Evolutionary conservation across 2,329 filamentous ascomycete species (phyloP), one percentile per base, ranked within the genome.

Genomic region (Sarocladiaceae sp.): DNA sequence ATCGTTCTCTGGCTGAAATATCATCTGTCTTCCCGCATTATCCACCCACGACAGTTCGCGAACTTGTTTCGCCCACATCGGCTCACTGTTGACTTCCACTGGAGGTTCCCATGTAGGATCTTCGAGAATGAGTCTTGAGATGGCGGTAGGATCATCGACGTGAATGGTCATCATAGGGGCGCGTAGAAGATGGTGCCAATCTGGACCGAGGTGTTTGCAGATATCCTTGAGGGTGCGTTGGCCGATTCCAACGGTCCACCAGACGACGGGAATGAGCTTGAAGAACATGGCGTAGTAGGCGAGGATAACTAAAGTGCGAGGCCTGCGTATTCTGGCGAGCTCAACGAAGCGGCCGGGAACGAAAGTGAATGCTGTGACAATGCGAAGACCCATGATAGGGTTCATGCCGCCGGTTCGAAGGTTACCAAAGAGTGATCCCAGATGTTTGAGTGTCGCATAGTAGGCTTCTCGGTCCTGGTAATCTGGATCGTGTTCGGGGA

Each of bases 331-430:
- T 13, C 70, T 67, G 1, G 71, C 70, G 6, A 79, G 63, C 2
- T 72, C 65, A 51, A 79, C 61, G 51, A 81, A 77, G 4, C 56
- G 55, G 1, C 60, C 59, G 5, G 76, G 74, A 18, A 79, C 55
- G 50, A 76, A 81, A 2, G 76, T 82, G 52, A 78, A 73, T 66
- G 75, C 79, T 10, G 76, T 79, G 54, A 78, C 71, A 60, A 78
- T 70, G 51, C 79, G 74, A 13, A 82, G 62, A 53, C 68, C 64
- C 58, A 81, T 67, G 23, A 75, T 63, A 17, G 71, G 65, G 31
- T 67, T 67, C 37, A 77, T 69, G 4, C 77, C 77, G 15, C 68
- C 56, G 11, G 55, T 26, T 8, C 44, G 60, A n/a, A 82, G 63
- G 56, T 79, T 72, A 50, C 66, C 62, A 54, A 80, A 82, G 1